Percentiles rank a stretch among this genome's conserved stretches.
phyloP scores from a whole-genome alignment of 108 stramenopile genomes.

The Cylindrotheca closterium region DNA sequence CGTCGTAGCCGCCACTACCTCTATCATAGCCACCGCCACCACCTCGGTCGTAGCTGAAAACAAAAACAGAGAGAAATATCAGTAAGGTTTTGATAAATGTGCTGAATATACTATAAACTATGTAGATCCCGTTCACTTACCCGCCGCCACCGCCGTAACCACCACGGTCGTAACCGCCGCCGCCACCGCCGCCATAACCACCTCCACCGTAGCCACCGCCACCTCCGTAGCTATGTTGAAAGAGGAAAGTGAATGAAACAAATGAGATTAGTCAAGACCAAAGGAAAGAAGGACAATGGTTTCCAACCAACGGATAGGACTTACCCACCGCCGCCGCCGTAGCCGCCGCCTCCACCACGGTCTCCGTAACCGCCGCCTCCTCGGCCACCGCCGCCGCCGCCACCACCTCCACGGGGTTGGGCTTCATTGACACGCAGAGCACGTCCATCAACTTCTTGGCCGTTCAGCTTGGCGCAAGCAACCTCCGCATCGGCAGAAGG shows the following conservation, averaged over 20 bases:
- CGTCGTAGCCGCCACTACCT: conserved; percentile 16
- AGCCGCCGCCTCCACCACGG: conserved; percentile 39
- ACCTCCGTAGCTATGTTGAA: conserved; percentile 26
- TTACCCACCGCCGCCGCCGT: conserved; percentile 30
- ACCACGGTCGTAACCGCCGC: conserved; percentile 46
- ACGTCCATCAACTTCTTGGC: conserved; percentile 84
- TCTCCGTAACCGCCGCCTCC: conserved; percentile 24
- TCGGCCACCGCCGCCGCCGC: conserved; percentile 38
- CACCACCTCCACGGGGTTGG: conserved; percentile 71
- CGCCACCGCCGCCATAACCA: conserved; percentile 40
- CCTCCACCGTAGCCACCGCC: conserved; percentile 40
- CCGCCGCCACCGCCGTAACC: conserved; percentile 34
- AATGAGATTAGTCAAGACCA: background rate
- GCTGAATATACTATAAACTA: conserved; percentile 3
- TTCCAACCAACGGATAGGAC: background rate
- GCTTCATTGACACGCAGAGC: conserved; percentile 87
- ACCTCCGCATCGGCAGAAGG: conserved; percentile 73
- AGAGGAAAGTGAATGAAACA: conserved; percentile 6
- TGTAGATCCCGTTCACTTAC: background rate
- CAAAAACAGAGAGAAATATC: background rate
- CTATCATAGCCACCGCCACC: conserved; percentile 8
- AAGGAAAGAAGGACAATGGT: background rate
- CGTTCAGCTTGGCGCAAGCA: conserved; percentile 78
- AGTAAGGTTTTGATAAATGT: background rate
- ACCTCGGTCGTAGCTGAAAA: conserved; percentile 4